Evolutionary conservation across 2,329 filamentous ascomycete species (phyloP), one percentile per base, ranked within the genome.

Genomic region (Nemania sp.): DNA sequence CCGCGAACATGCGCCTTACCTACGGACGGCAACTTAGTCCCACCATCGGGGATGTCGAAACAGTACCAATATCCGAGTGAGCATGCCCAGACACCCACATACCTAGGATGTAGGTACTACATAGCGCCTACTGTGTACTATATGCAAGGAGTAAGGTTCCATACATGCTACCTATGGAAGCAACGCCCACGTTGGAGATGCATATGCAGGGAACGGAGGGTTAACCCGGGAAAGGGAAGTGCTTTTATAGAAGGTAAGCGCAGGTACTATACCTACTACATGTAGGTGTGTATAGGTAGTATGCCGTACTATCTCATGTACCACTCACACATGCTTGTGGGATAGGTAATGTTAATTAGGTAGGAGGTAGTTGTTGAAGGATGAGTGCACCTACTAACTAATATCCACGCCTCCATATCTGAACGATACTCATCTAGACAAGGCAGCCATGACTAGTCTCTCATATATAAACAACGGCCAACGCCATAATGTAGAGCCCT

Each of bases 381-480:
- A 67, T 55, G 54, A 29, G 20, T 29, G 29, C 20, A 15, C 47
- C 35, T 5, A 59, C 24, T 8, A 32, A 41, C 26, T n/a, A 26
- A 29, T 13, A 47, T 27, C 20, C 52, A 49, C n/a, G 4, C 41
- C 18, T 49, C 13, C 41, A 18, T 20, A 1, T 45, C 51, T 8
- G 57, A 29, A 7, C 15, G 26, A 8, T 8, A 5, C 27, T 6
- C 32, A 53, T 6, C n/a, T 18, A 53, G 22, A 27, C 35, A 20
- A n/a, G n/a, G 24, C 15, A 20, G 15, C 27, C 41, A 41, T 56
- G 18, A 18, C 24, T 59, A 49, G 47, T 15, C 26, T 32, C 26
- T n/a, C 24, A 15, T 67, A 67, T 67, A 64, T 64, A 67, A 59
- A 64, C 49, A 55, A 60, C n/a, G 29, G n/a, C 2, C 22, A 26